phyloP scores from a whole-genome alignment of 768 basidiomycete genomes.

The Amanita polypyramis region DNA sequence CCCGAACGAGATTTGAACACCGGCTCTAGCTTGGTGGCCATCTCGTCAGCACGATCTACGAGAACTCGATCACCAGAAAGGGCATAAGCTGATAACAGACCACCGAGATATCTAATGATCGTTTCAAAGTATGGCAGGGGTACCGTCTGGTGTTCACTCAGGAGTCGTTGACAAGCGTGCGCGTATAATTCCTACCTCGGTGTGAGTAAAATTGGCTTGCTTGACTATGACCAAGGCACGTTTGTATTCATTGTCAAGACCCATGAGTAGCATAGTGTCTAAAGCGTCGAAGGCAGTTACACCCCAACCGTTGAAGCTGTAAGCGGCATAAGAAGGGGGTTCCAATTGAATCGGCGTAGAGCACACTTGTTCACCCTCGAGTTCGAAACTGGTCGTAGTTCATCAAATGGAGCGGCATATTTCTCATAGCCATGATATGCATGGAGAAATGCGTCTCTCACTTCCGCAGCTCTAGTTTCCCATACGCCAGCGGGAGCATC shows the following conservation, averaged over 20 bases:
- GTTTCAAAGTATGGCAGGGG: constrained; percentile 70
- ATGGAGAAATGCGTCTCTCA: constrained; percentile 54
- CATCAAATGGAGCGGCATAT: constrained; percentile 54
- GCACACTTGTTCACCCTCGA: constrained; percentile 39
- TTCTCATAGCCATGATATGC: constrained; percentile 58
- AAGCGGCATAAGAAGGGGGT: neutral
- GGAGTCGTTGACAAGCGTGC: neutral
- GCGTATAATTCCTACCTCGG: constrained; percentile 22
- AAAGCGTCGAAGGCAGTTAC: constrained; percentile 72
- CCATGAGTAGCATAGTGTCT: constrained; percentile 82
- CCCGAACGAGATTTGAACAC: constrained; percentile 64
- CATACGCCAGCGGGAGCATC: constrained; percentile 28
- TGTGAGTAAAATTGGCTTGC: constrained; percentile 36
- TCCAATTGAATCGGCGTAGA: neutral
- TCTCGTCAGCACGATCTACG: constrained; percentile 64
- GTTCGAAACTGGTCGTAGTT: constrained; percentile 45
- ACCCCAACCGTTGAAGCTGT: constrained; percentile 75
- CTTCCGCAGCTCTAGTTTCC: constrained; percentile 41
- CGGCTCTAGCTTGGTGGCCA: constrained; percentile 62
- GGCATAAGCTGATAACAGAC: constrained; percentile 75
- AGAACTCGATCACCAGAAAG: constrained; percentile 54
- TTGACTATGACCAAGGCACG: constrained; percentile 48
- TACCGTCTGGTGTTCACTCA: constrained; percentile 13
- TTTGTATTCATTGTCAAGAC: constrained; percentile 56
- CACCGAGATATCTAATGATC: constrained; percentile 84